Evolutionary conservation across 352 stramenopile genomes (phyloP).

Genomic region (Phytophthora melonis): DNA sequence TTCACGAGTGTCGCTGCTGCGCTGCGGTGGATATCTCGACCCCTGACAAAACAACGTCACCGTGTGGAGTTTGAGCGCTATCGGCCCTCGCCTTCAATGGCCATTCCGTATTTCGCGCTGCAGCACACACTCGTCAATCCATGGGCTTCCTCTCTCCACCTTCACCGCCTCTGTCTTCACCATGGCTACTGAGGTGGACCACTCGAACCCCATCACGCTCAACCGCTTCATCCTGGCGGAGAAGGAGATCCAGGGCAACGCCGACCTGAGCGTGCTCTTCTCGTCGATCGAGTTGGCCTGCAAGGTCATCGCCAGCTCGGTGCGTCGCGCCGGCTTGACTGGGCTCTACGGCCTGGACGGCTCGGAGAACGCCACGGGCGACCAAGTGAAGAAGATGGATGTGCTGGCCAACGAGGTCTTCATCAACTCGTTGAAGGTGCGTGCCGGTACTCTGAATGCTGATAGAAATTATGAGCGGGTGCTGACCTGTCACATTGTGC

Average conservation of each 20-base stretch:
- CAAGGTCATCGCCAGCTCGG: slow-evolving; percentile 97
- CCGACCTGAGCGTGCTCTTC: slow-evolving; percentile 95
- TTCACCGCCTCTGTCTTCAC: background rate
- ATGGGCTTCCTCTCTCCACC: background rate
- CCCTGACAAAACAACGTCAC: slow-evolving; percentile 22
- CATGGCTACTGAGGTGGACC: slow-evolving; percentile 52
- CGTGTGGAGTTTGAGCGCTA: background rate
- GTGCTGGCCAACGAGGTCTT: slow-evolving; percentile 98
- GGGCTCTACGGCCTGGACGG: slow-evolving; percentile 95
- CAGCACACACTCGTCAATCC: slow-evolving; percentile 17
- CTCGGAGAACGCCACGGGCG: slow-evolving; percentile 96
- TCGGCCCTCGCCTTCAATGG: background rate
- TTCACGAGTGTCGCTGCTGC: slow-evolving; percentile 11
- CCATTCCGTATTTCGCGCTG: slow-evolving; percentile 33
- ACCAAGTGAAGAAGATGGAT: slow-evolving; percentile 99
- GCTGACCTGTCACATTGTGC: slow-evolving; percentile 19
- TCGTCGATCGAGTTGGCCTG: slow-evolving; percentile 95
- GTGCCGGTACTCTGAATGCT: background rate
- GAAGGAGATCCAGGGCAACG: slow-evolving; percentile 93
- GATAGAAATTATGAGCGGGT: background rate
- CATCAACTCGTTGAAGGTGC: slow-evolving; percentile 94
- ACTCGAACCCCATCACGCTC: slow-evolving; percentile 92
- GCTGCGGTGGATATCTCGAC: slow-evolving; percentile 4
- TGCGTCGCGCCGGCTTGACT: slow-evolving; percentile 93
- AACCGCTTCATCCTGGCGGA: slow-evolving; percentile 92